Base-by-base conservation (phyloP, 176 grass and related monocot species). In the Tillandsia leiboldiana region DNA sequence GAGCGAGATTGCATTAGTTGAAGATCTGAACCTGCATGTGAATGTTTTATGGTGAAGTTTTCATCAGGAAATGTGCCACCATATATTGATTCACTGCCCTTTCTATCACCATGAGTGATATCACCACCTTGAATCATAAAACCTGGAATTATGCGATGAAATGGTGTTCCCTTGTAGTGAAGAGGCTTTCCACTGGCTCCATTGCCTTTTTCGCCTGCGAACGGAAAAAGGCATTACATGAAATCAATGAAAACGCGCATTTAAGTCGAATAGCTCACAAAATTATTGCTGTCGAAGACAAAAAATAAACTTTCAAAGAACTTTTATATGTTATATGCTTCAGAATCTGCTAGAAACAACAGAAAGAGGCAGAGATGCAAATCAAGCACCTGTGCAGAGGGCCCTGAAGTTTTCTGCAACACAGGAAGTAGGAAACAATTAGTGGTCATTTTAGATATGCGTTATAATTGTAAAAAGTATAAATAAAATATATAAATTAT, bases 111-210 rank as follows among this genome's bases (percentile, higher is more conserved):
- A 67, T 66, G 79, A 73, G 79, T 74, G 78, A 97, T 83, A 75
- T 97, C 94, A 65, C 94, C 89, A 57, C 94, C 94, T 80, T 97
- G 89, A 83, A 97, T 90, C 86, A 97, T 81, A 77, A 97, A 97
- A 67, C 94, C 86, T 57, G 94, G 81, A 72, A 97, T 85, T 67
- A 92, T 87, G 64, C 94, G 86, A 68, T 97, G 94, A 81, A 97
- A 92, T 64, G 71, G 84, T 49, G 89, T 87, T 83, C 89, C 89
- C 80, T 92, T 97, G 48, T 90, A 92, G 48, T 92, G 86, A 90
- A 92, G 86, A 83, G 82, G 63, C 77, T 83, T 90, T 69, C 86
- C 94, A 48, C n/a, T 81, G 68, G 79, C 51, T 3, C 86, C 84
- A 11, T 87, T 78, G 66, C 89, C 89, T 64, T 87, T 92, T 80